Base-by-base conservation (phyloP, 1,284 basidiomycete species). In the Apiotrichum sp. region DNA sequence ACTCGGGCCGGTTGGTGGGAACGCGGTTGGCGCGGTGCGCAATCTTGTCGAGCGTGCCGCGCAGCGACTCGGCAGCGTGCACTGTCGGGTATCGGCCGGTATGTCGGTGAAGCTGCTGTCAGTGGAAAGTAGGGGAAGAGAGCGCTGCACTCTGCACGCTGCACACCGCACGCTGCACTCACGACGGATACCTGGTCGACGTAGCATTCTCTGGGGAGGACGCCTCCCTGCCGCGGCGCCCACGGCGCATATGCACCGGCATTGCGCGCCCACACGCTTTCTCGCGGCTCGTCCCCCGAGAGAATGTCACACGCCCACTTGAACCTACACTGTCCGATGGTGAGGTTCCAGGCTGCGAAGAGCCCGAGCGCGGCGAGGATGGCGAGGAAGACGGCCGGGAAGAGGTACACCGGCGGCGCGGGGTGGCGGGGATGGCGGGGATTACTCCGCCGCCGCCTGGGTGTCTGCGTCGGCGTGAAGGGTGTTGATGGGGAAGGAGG, bases 71-170 rank as follows among this genome's bases (percentile, higher is more conserved):
- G 0, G 78, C 71, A 0, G 84, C 80, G 6, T 77, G 76, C 0
- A 71, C 65, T 0, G 89, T 90, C 0, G 90, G 91, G 63, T 81
- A 91, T 35, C 91, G 81, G 1, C 87, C 84, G 1, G 88, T 88
- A 65, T 93, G 91, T 9, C 90, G 79, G 75, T 93, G 86, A n/a
- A 93, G 74, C 89, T 91, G 59, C 5, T 38, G 47, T 48, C 6
- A 48, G 47, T 39, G 16, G 13, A 34, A 9, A 38, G 8, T 9
- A 38, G 29, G 29, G 29, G 29, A 29, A 29, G 29, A 29, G 29
- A 29, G 29, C 29, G 29, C 29, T 29, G 29, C 29, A 29, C 29
- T 3, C 29, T 29, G 29, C 29, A 29, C 29, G 29, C 29, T 3
- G 29, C 29, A 29, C 29, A 3, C 29, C 29, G 29, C 2, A 38